A percentile compares a stretch with the other conserved stretches of the same genome.
phyloP scores from a whole-genome alignment of 805 yeast genomes.

The Zygosaccharomyces rouxii region DNA sequence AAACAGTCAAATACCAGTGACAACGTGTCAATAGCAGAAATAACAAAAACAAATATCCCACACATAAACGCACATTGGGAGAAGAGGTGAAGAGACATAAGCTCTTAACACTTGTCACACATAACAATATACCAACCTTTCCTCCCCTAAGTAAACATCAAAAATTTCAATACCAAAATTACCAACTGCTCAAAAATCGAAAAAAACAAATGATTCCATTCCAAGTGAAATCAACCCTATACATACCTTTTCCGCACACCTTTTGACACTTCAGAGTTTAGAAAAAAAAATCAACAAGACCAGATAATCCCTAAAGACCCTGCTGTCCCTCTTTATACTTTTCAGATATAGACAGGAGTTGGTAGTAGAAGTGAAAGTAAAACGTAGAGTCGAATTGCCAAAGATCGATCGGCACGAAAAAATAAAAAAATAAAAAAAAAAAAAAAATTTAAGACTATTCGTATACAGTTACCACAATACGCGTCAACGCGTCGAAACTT shows the following conservation, averaged over 20 bases:
- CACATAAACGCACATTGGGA: not conserved
- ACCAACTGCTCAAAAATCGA: not conserved
- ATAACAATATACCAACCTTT: not conserved
- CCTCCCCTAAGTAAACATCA: not conserved
- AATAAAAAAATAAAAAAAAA: slow-evolving; percentile 1
- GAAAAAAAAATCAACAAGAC: slow-evolving; percentile 4
- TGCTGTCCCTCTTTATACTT: slow-evolving; percentile 6
- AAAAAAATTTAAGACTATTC: not conserved
- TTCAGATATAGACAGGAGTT: not conserved
- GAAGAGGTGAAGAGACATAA: not conserved
- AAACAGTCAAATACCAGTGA: not conserved
- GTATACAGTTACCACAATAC: slow-evolving; percentile 1
- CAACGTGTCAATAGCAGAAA: slow-evolving; percentile 4
- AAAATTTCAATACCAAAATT: not conserved
- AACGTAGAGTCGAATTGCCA: slow-evolving; percentile 2
- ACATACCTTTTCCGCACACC: slow-evolving; percentile 8
- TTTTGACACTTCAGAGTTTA: slow-evolving; percentile 6
- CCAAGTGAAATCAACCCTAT: not conserved
- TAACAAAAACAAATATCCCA: not conserved
- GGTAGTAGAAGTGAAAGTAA: slow-evolving; percentile 6
- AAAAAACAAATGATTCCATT: not conserved
- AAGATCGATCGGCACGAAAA: slow-evolving; percentile 8
- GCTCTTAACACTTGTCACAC: not conserved
- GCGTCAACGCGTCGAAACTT: slow-evolving; percentile 3
- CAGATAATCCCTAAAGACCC: slow-evolving; percentile 7